phyloP scores from a whole-genome alignment of 106 monocot species.

The Dactylorhiza incarnata region DNA sequence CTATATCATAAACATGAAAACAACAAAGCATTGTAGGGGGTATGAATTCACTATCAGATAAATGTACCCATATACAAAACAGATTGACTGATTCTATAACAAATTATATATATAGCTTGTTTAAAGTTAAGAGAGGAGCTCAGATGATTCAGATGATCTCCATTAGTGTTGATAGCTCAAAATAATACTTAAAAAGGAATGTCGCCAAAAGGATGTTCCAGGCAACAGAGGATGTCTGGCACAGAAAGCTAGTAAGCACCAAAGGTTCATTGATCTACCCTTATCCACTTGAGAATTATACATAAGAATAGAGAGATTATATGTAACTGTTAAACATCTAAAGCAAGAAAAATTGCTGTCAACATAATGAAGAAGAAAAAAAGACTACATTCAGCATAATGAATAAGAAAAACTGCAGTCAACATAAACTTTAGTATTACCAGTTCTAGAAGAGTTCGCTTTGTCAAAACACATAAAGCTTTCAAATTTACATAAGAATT shows the following conservation, averaged over 20 bases:
- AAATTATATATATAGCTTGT: background rate
- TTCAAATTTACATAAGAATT: background rate
- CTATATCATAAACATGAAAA: background rate
- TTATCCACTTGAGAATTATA: background rate
- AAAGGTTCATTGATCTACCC: background rate
- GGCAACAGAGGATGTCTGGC: background rate
- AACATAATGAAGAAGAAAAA: background rate
- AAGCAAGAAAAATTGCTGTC: background rate
- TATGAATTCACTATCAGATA: background rate
- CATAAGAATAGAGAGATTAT: background rate
- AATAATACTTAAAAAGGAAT: background rate
- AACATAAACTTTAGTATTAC: background rate
- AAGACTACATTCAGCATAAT: background rate
- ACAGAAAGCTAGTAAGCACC: background rate
- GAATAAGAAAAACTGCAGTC: background rate
- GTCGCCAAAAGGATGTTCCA: background rate
- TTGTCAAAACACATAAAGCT: background rate
- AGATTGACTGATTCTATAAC: background rate
- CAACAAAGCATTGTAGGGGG: background rate
- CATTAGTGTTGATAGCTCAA: background rate
- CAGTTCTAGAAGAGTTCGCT: background rate
- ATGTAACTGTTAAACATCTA: background rate
- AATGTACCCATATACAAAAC: background rate
- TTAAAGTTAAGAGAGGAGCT: background rate
- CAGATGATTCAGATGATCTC: background rate